Evolutionary conservation across 768 basidiomycete genomes (phyloP), one percentile per base, ranked within the genome.

Genomic region (Suillus americanus): DNA sequence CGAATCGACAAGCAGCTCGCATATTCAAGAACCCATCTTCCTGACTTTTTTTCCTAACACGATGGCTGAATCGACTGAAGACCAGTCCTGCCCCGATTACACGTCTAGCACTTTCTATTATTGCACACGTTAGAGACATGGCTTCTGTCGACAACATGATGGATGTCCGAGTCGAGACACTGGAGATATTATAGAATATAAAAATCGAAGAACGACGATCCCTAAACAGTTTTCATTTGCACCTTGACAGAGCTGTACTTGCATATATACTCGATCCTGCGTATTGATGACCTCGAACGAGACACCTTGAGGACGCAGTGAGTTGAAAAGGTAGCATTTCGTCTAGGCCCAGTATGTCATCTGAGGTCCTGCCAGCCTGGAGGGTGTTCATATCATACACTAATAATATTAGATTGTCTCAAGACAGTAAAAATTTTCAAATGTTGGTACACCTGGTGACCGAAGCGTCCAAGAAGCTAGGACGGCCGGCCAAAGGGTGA

Each of bases 391-490:
- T 7, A 50, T 8, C 13, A 50, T 40, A 37, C 28, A 59, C 38
- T 5, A 40, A 38, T 23, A 56, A n/a, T 7, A 56, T 56, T 38
- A 16, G 12, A 37, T 16, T 5, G 12, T 1, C 30, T 53, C 30
- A 30, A 23, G 12, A 37, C 13, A 20, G 18, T 12, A 41, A 60
- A 23, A 50, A 16, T 8, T 7, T 25, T 50, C 14, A 50, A 14
- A n/a, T 78, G 79, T 85, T 65, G 82, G 80, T 81, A 80, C 85
- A 83, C 84, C 80, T 85, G 87, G 87, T 89, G 88, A 88, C 88
- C 79, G 81, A 80, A 65, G 67, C 80, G 79, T 77, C 84, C 83
- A 83, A 69, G 69, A 68, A 70, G 70, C 69, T 74, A 79, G 81
- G 80, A 83, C 77, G 81, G 70, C 75, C 83, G 76, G 88, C 87